A percentile compares a stretch with the other conserved stretches of the same genome.
These are phyloP conservation scores for Ampelomyces quisqualis DNA, from an alignment of 2,329 filamentous ascomycete species.

Conservation along the genomic window DNA sequence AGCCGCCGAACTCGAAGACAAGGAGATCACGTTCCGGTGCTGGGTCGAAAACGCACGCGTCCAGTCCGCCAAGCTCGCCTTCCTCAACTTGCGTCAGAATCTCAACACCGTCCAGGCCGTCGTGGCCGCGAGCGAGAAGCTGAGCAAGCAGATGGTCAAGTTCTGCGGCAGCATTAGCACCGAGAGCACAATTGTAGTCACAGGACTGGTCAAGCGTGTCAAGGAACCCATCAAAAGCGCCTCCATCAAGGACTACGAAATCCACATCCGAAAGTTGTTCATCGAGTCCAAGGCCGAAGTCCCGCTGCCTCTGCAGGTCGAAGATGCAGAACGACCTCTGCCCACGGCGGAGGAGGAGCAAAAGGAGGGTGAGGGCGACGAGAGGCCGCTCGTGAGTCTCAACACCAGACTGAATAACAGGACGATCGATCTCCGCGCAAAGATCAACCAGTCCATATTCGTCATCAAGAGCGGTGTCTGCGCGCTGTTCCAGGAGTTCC, in stretches of 20 bases:
- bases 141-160: constrained; percentile 91
- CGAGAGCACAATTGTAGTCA: constrained; percentile 80
- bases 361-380: constrained; percentile 55
- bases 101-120: constrained; percentile 82
- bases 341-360: constrained; percentile 52
- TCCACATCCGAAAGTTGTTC: constrained; percentile 86
- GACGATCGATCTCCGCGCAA: constrained; percentile 86
- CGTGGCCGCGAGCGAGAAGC: constrained; percentile 60
- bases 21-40: constrained; percentile 68
- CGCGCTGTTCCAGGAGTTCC: constrained; percentile 75
- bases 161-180: constrained; percentile 73
- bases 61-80: constrained; percentile 88
- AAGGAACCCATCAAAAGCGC: constrained; percentile 87
- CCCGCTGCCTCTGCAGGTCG: constrained; percentile 61
- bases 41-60: constrained; percentile 85
- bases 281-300: constrained; percentile 66
- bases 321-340: constrained; percentile 54
- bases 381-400: constrained; percentile 72
- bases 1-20: constrained; percentile 38
- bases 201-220: constrained; percentile 78
- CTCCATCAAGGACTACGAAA: constrained; percentile 74
- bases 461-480: constrained; percentile 65
- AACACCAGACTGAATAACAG: constrained; percentile 87
- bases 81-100: constrained; percentile 78
- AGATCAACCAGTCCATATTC: constrained; percentile 88